These are phyloP conservation scores for Lepidium africanum DNA, from an alignment of 345 rosid species.

Conservation along the genomic window DNA sequence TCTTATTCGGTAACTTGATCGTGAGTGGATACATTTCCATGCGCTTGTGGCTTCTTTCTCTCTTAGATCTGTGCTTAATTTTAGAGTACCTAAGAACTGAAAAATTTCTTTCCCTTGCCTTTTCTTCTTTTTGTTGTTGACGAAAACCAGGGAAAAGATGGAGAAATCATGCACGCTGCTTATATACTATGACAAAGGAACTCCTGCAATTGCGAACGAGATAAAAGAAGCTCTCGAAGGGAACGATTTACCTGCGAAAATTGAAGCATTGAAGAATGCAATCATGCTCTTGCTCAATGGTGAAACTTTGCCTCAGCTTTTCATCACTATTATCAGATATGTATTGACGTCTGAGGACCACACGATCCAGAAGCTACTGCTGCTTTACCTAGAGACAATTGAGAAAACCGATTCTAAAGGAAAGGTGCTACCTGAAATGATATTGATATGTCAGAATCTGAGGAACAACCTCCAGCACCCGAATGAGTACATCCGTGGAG, in stretches of 20 bases:
- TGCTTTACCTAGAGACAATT: slow-evolving; percentile 79
- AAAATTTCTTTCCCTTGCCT: background rate
- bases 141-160: slow-evolving; percentile 31
- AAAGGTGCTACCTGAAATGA: slow-evolving; percentile 86
- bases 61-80: background rate
- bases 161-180: slow-evolving; percentile 86
- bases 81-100: background rate
- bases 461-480: slow-evolving; percentile 97
- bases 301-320: slow-evolving; percentile 87
- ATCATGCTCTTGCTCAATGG: slow-evolving; percentile 87
- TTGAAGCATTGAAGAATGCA: slow-evolving; percentile 86
- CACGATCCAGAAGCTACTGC: slow-evolving; percentile 81
- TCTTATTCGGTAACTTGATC: background rate
- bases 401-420: slow-evolving; percentile 81
- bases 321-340: slow-evolving; percentile 88
- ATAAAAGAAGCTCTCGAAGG: slow-evolving; percentile 96
- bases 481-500: slow-evolving; percentile 91
- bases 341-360: slow-evolving; percentile 93
- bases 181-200: slow-evolving; percentile 78
- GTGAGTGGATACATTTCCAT: background rate
- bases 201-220: slow-evolving; percentile 78
- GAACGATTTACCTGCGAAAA: slow-evolving; percentile 51
- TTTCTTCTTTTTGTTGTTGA: background rate
- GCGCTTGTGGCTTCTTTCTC: background rate
- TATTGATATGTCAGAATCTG: slow-evolving; percentile 84